Base-by-base conservation (phyloP, 352 stramenopile genomes). In the Globisporangium polare region DNA sequence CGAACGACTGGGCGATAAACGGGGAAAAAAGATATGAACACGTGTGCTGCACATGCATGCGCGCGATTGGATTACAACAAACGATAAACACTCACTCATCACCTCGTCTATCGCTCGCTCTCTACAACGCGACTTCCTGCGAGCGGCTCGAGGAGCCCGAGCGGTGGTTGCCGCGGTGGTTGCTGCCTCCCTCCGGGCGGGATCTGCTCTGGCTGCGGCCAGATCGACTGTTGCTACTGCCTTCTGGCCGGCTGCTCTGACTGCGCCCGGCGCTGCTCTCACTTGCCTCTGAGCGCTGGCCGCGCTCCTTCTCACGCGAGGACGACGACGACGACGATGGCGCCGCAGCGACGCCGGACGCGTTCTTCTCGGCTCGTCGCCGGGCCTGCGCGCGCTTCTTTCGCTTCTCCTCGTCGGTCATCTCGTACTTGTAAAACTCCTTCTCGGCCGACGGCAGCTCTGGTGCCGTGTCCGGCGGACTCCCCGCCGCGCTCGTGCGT, bases 391-490 rank as follows among this genome's bases (percentile, higher is more conserved):
- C 81, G 68, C 81, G 78, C 60, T 89, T 82, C 63, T 79, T 75
- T 43, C 78, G 75, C 70, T 85, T 84, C 74, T 90, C 78, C n/a
- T 90, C 81, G 27, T 90, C 81, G 1, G 78, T 77, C 81, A 90
- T 89, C 46, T 90, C 81, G 70, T 90, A 90, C 69, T 88, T 87
- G 75, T 88, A 90, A 47, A 90, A 90, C 54, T 84, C 57, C 63
- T 88, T 88, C 50, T 86, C 75, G 3, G 71, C 72, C 37, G 78
- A 87, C 29, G 75, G 73, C 39, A 84, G 49, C 18, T 71, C 58
- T 5, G 50, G n/a, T n/a, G 29, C 33, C 9, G 50, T 53, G 18
- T 69, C 62, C 15, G 58, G 59, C 5, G 72, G 59, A 26, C 53
- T 68, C 18, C 57, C 49, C 9, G 67, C 63, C 9, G 66, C 67